Evolutionary conservation across 176 grass and related monocot genomes (phyloP).

Genomic region (Puya raimondii): DNA sequence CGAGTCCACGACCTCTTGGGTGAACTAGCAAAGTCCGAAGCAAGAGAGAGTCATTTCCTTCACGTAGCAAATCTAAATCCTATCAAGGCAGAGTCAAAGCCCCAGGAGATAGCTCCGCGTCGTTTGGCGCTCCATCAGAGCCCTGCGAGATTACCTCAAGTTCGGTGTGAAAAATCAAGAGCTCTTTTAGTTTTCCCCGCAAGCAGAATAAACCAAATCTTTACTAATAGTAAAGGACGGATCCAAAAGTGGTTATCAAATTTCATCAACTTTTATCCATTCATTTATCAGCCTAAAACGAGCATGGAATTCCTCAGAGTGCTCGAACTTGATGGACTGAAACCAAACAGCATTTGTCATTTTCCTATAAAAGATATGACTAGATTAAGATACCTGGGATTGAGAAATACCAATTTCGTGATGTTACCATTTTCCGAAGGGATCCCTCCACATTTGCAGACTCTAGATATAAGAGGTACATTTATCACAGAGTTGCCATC

Average conservation of each 20-base stretch:
- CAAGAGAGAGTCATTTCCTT: not conserved
- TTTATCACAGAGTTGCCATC: not conserved
- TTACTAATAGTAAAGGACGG: not conserved
- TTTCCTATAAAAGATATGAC: too few species aligned
- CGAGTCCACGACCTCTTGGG: not conserved
- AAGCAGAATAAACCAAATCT: not conserved
- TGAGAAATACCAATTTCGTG: not conserved
- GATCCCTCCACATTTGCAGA: not conserved
- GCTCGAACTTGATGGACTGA: not conserved
- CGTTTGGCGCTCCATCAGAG: not conserved
- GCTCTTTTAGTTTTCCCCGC: not conserved
- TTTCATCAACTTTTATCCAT: not conserved
- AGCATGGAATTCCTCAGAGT: not conserved
- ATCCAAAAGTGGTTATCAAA: not conserved
- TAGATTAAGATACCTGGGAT: not conserved
- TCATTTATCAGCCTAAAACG: not conserved
- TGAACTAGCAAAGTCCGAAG: not conserved
- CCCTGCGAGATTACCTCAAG: not conserved
- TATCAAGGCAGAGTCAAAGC: not conserved
- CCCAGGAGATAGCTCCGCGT: not conserved
- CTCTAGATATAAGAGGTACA: conserved; percentile 1
- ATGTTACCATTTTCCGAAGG: not conserved
- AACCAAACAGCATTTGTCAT: not conserved
- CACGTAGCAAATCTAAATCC: not conserved
- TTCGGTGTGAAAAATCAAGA: not conserved